Base-by-base conservation (phyloP, 805 yeast genomes). In the Yarrowia sp. region DNA sequence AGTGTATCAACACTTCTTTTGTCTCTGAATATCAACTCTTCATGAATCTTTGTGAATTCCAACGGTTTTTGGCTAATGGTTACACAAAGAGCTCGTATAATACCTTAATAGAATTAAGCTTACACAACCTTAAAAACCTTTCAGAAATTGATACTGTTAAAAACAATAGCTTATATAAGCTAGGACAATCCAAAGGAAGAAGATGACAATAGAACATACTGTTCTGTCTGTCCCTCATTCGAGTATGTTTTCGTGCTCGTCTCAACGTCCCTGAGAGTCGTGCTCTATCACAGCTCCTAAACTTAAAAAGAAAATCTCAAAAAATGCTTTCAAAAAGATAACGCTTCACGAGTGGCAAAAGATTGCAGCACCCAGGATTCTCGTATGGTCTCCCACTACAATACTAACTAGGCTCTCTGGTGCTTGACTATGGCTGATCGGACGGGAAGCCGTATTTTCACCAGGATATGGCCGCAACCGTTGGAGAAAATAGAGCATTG, bases 351-450 rank as follows among this genome's bases (percentile, higher is more conserved):
- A 20, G 3, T 19, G 30, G 10, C 14, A 46, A 46, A 46, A 24
- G 50, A 46, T 46, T 46, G 50, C 50, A 24, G 50, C 50, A 46
- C 50, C 50, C 50, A 46, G 50, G 50, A 46, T 46, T 46, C 50
- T 46, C 50, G 50, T 24, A 46, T 46, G 50, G 50, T 46, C 50
- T 46, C 50, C 50, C 50, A 46, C 50, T 46, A 46, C 50, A 46
- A 46, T 46, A 46, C 50, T 46, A 46, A 46, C 50, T 46, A 46
- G 50, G 50, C 50, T 46, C 50, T 46, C 50, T 46, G 34, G 50
- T 46, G 50, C 50, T 46, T 46, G 50, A 46, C 50, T 46, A 44
- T 44, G 49, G 49, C 49, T 44, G 49, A 44, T 20, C 49, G 49
- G 49, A 44, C 49, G 49, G 49, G 49, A 44, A 44, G 49, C 49